Conservation (phyloP, 768 basidiomycete species). For the Plicaturopsis crispa region DNA sequence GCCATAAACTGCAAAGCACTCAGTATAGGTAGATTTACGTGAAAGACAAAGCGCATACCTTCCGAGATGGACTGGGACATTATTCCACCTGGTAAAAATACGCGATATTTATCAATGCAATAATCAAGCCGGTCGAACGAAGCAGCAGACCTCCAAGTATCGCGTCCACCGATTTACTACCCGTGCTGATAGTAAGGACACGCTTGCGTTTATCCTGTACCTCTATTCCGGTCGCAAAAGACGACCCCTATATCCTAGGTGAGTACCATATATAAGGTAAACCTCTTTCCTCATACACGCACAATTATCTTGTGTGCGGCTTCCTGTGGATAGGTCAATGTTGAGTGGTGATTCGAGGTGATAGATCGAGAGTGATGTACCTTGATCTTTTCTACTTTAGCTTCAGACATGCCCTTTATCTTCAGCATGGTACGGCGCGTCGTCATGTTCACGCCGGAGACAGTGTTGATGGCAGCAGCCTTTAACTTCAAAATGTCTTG, state of each 20-base stretch:
- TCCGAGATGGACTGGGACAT: conserved; percentile 93
- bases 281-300: conserved; percentile 10
- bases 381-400: conserved; percentile 97
- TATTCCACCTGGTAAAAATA: conserved; percentile 57
- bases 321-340: conserved; percentile 48
- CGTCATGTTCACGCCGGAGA: conserved; percentile 87
- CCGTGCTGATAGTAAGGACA: conserved; percentile 82
- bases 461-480: conserved; percentile 77
- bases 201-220: conserved; percentile 80
- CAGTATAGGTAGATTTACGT: not conserved
- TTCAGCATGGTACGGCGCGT: conserved; percentile 85
- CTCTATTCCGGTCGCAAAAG: conserved; percentile 87
- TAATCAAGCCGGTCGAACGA: not conserved
- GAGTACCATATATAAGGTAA: not conserved
- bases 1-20: conserved; percentile 63
- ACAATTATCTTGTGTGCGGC: conserved; percentile 85
- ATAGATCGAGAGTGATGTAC: conserved; percentile 24
- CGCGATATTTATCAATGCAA: conserved; percentile 1
- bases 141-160: conserved; percentile 69
- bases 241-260: conserved; percentile 56
- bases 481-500: conserved; percentile 95
- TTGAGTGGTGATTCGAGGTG: not conserved
- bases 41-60: conserved; percentile 32
- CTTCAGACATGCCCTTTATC: conserved; percentile 96
- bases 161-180: conserved; percentile 84